Base-by-base conservation (phyloP, 2,329 filamentous ascomycete genomes). In the Talaromyces sp. region DNA sequence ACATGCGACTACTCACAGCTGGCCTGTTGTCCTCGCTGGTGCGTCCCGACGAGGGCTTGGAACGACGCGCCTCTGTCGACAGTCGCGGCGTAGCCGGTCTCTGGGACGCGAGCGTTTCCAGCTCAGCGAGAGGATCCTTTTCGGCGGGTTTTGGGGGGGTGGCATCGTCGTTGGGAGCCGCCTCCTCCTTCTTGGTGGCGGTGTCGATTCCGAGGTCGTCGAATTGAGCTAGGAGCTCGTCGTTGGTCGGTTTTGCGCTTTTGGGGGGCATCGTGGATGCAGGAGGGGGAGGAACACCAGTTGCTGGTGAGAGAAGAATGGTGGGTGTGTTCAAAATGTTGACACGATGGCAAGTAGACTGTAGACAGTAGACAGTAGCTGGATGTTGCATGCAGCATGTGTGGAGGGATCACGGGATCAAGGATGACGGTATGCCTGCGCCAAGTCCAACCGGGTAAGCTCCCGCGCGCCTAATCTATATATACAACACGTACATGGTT, bases 111-210 rank as follows among this genome's bases (percentile, higher is more conserved):
- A 96, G 85, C 68, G 88, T 88, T 74, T 96, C 91, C 64, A 98
- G 85, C 69, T 97, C 93, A 65, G 92, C 92, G 44, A 98, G 84
- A 62, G 94, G 87, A 73, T 96, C 92, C 68, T 91, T 84, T 69
- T 75, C 71, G n/a, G 64, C 66, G 16, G 65, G 57, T 42, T 65
- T 52, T 57, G 66, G 36, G 53, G 50, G 23, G 23, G 23, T 2
- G 23, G 2, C 23, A 23, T 23, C 64, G 65, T 56, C 16, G 69
- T 64, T 12, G 65, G 61, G 34, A 44, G 60, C 23, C 16, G 23
- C 23, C 9, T 55, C 50, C 56, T 54, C 30, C 27, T 59, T 57
- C 9, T 47, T 30, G 51, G 60, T 6, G 23, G 50, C 55, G 8
- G 40, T 44, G 23, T 78, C 75, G 63, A 78, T 72, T 40, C 72